Evolutionary conservation across 176 grass and related monocot species (phyloP).

Genomic region (Poa pratensis): DNA sequence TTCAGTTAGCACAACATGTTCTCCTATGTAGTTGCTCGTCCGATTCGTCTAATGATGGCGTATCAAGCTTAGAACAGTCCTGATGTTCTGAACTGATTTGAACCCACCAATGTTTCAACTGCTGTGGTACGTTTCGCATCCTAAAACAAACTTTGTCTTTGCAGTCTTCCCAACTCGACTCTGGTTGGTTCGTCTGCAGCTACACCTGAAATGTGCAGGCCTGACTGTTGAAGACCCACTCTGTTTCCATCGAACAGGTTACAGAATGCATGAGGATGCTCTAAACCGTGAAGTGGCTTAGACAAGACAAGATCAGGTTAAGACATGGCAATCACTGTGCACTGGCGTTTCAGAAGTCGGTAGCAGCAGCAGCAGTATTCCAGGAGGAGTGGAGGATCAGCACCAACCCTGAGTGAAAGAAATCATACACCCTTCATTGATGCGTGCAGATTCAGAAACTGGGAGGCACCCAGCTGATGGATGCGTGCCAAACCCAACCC

Average conservation of each 20-base stretch:
- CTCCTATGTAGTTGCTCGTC: slow-evolving; percentile 38
- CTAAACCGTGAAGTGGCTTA: not conserved
- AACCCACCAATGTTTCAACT: not conserved
- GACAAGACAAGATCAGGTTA: slow-evolving; percentile 20
- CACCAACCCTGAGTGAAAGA: slow-evolving; percentile 36
- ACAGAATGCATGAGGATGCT: not conserved
- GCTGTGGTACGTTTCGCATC: slow-evolving; percentile 27
- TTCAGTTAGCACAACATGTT: slow-evolving; percentile 38
- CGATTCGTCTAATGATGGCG: slow-evolving; percentile 37
- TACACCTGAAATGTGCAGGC: slow-evolving; percentile 8
- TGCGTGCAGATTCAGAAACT: slow-evolving; percentile 56
- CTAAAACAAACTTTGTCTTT: too few relatives aligned
- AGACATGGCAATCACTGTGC: slow-evolving; percentile 9
- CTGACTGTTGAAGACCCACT: not conserved
- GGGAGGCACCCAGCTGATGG: slow-evolving; percentile 6
- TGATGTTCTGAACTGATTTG: slow-evolving; percentile 20
- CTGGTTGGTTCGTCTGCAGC: not conserved
- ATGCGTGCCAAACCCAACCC: slow-evolving; percentile 29
- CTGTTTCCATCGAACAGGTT: not conserved
- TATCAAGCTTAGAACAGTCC: slow-evolving; percentile 44
- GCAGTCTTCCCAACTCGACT: not conserved
- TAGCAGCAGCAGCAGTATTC: not conserved
- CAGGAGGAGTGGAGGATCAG: slow-evolving; percentile 36
- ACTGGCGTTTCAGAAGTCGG: slow-evolving; percentile 2
- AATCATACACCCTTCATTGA: slow-evolving; percentile 38